These are phyloP conservation scores for Ceratocystis huliohia DNA, from an alignment of 2,329 filamentous ascomycete genomes.

Conservation along the genomic window DNA sequence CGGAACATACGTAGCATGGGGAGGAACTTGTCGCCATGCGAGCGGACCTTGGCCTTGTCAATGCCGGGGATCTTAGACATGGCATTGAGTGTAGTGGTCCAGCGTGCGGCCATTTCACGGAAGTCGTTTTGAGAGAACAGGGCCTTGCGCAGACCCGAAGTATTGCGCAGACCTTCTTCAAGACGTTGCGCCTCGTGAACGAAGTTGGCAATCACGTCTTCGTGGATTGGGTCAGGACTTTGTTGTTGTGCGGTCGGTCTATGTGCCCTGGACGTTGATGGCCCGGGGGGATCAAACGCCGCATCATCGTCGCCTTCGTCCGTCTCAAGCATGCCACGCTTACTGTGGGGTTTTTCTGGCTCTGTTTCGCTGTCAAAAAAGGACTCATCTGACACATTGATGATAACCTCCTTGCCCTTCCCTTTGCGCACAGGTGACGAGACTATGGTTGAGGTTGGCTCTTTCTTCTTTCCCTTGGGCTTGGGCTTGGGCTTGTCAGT, in stretches of 20 bases:
- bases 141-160: conserved; percentile 42
- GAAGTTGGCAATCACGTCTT: conserved; percentile 52
- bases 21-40: conserved; percentile 49
- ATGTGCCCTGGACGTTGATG: conserved; percentile 7
- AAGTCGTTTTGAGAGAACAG: conserved; percentile 59
- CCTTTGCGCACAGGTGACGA: conserved; percentile 38
- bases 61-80: conserved; percentile 55
- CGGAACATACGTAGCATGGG: conserved; percentile 41
- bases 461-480: conserved; percentile 30
- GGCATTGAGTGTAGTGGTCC: conserved; percentile 47
- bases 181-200: conserved; percentile 46
- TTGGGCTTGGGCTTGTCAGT: conserved; percentile 25
- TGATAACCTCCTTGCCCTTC: conserved; percentile 22
- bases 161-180: conserved; percentile 49
- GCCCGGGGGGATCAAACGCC: conserved; percentile 35
- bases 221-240: conserved; percentile 43
- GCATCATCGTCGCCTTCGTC: conserved; percentile 32
- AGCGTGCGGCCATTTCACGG: conserved; percentile 58
- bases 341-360: neutral
- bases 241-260: conserved; percentile 29
- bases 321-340: conserved; percentile 18
- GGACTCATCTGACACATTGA: conserved; percentile 19
- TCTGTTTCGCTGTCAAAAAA: conserved; percentile 15
- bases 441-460: conserved; percentile 35
- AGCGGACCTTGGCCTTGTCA: conserved; percentile 46